phyloP scores from a whole-genome alignment of 495 filamentous ascomycete genomes.

The Lasiosphaeria ovina region DNA sequence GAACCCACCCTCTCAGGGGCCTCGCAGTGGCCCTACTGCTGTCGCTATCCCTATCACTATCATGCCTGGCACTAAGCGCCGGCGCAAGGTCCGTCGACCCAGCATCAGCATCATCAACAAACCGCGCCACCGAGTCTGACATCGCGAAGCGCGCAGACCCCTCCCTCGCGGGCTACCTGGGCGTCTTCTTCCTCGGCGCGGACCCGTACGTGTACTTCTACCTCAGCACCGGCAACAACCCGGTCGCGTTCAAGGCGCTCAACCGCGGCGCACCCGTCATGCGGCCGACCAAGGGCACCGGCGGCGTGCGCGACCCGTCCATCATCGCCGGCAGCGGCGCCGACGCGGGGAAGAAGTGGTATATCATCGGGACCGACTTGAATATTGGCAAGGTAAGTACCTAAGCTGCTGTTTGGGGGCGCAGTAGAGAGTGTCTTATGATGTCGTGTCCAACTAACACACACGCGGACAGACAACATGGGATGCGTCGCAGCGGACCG shows the following conservation, averaged over 20 bases:
- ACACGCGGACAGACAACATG: constrained; percentile 39
- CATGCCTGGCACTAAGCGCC: constrained; percentile 8
- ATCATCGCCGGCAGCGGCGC: constrained; percentile 46
- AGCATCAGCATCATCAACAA: too few relatives aligned
- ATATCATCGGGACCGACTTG: constrained; percentile 53
- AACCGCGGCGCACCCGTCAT: constrained; percentile 49
- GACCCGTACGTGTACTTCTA: constrained; percentile 56
- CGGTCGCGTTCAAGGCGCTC: constrained; percentile 45
- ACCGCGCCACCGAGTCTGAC: too few relatives aligned
- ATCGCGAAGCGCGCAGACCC: constrained; percentile 35
- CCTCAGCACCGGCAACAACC: constrained; percentile 49
- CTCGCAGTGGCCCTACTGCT: not conserved
- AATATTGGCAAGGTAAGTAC: constrained; percentile 47
- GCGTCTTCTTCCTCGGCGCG: constrained; percentile 52
- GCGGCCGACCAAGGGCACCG: constrained; percentile 49
- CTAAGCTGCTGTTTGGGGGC: not conserved
- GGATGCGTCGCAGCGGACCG: constrained; percentile 51
- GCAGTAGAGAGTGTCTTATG: not conserved
- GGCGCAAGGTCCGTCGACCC: not conserved
- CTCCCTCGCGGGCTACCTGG: constrained; percentile 46
- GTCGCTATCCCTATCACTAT: not conserved
- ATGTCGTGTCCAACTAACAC: not conserved
- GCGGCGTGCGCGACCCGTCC: constrained; percentile 49
- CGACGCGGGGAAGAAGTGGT: constrained; percentile 53
- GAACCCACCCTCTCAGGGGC: not conserved